Evolutionary conservation across 2,329 filamentous ascomycete genomes (phyloP).

Genomic region (Trichophyton equinum): DNA sequence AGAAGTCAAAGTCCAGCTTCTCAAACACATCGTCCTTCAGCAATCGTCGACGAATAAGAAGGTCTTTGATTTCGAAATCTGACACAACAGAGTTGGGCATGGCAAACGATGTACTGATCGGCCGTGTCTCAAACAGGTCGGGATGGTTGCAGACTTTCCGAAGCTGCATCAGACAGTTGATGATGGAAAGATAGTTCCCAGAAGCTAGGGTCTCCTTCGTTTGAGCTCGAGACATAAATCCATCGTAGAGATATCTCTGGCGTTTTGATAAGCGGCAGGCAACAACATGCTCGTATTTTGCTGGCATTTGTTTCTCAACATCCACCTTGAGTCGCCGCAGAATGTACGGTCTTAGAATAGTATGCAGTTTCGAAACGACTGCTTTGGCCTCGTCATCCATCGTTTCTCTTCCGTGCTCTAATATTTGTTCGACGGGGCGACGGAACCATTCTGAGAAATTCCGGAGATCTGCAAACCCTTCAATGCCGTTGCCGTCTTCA

Average conservation of each 20-base stretch:
- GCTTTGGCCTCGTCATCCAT: slow-evolving; percentile 89
- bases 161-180: slow-evolving; percentile 95
- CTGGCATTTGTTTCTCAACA: slow-evolving; percentile 98
- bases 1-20: slow-evolving; percentile 57
- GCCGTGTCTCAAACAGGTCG: slow-evolving; percentile 87
- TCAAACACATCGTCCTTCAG: slow-evolving; percentile 51
- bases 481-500: slow-evolving; percentile 58
- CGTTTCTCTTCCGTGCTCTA: slow-evolving; percentile 85
- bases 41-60: slow-evolving; percentile 54
- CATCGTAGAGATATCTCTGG: slow-evolving; percentile 90
- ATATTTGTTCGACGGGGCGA: slow-evolving; percentile 86
- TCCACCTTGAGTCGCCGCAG: slow-evolving; percentile 85
- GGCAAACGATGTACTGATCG: slow-evolving; percentile 92
- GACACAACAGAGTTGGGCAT: slow-evolving; percentile 69
- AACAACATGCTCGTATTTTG: slow-evolving; percentile 93
- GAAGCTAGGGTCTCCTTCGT: slow-evolving; percentile 80
- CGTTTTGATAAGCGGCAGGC: slow-evolving; percentile 91
- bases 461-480: slow-evolving; percentile 84
- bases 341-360: slow-evolving; percentile 82
- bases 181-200: slow-evolving; percentile 94
- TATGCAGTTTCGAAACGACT: slow-evolving; percentile 86
- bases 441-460: slow-evolving; percentile 96
- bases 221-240: slow-evolving; percentile 80
- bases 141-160: slow-evolving; percentile 98
- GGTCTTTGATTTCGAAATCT: slow-evolving; percentile 61